Conservation (phyloP, 2,329 filamentous ascomycete species). For the Ophiostoma angusticollis region DNA sequence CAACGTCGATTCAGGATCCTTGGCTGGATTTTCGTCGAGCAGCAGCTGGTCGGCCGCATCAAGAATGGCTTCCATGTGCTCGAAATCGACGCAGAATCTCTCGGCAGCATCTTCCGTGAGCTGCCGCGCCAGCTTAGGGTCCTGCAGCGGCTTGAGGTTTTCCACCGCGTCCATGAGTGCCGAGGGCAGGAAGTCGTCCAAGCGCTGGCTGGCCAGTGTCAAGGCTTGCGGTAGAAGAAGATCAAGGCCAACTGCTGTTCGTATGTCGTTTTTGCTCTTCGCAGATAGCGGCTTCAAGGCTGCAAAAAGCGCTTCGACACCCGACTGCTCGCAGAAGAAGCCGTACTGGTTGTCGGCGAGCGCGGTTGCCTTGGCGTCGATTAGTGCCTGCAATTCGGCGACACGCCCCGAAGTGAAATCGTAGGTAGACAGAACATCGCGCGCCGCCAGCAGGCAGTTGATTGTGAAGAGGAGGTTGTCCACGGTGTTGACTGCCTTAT, state of each 20-base stretch:
- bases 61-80: constrained; percentile 39
- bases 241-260: constrained; percentile 39
- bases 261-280: constrained; percentile 32
- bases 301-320: constrained; percentile 50
- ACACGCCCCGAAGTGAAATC: constrained; percentile 49
- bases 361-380: constrained; percentile 41
- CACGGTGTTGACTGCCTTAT: constrained; percentile 40
- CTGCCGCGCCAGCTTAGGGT: constrained; percentile 55
- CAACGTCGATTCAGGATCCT: constrained; percentile 18
- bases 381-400: constrained; percentile 40
- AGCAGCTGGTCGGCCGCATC: constrained; percentile 28
- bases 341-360: constrained; percentile 56
- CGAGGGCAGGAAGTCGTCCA: constrained; percentile 86
- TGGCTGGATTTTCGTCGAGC: constrained; percentile 17
- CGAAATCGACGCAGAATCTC: constrained; percentile 76
- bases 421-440: constrained; percentile 41
- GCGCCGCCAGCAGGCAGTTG: constrained; percentile 55
- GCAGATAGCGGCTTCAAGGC: constrained; percentile 32
- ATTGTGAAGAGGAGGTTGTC: constrained; percentile 55
- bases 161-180: constrained; percentile 86
- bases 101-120: constrained; percentile 76
- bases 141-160: constrained; percentile 61
- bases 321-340: constrained; percentile 65
- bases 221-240: constrained; percentile 49
- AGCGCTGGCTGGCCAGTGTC: constrained; percentile 54